Evolutionary conservation across 2,329 filamentous ascomycete genomes (phyloP).

Genomic region (Tolypocladium tundrense): DNA sequence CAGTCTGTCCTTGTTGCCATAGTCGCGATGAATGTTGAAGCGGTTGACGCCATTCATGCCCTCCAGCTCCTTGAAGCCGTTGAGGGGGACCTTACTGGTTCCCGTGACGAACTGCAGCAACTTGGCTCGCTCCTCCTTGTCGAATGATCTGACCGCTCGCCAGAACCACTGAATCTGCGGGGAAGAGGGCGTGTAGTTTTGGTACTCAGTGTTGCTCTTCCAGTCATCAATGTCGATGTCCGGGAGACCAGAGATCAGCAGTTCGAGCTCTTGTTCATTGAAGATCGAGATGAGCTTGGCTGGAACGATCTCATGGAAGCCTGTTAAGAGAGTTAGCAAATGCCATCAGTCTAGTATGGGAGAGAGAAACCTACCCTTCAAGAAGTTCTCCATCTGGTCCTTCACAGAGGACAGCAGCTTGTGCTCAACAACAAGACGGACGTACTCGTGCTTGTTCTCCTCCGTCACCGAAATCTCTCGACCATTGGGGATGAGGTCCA

Average conservation of each 20-base stretch:
- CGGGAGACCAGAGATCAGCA: constrained; percentile 91
- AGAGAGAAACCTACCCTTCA: constrained; percentile 51
- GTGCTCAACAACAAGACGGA: constrained; percentile 88
- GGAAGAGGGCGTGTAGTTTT: constrained; percentile 91
- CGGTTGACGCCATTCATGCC: constrained; percentile 97
- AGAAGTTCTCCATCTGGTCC: constrained; percentile 87
- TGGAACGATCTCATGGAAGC: constrained; percentile 97
- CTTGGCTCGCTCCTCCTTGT: constrained; percentile 97
- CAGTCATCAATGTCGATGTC: constrained; percentile 98
- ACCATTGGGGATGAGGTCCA: constrained; percentile 80
- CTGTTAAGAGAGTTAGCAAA: constrained; percentile 25
- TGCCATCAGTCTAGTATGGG: not conserved
- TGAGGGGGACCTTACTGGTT: constrained; percentile 94
- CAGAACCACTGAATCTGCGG: constrained; percentile 99
- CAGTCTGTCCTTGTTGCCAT: constrained; percentile 89
- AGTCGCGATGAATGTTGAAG: constrained; percentile 98
- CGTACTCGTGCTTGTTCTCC: constrained; percentile 97
- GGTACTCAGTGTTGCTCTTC: constrained; percentile 98
- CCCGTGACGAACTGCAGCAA: constrained; percentile 96
- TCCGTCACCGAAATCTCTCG: constrained; percentile 90
- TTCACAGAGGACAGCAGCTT: constrained; percentile 85
- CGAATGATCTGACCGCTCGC: constrained; percentile 92
- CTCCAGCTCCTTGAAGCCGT: constrained; percentile 97
- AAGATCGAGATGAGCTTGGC: constrained; percentile 93
- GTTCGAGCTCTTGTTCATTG: constrained; percentile 94